phyloP scores from a whole-genome alignment of 345 rosid species.

The Acer yangbiense region DNA sequence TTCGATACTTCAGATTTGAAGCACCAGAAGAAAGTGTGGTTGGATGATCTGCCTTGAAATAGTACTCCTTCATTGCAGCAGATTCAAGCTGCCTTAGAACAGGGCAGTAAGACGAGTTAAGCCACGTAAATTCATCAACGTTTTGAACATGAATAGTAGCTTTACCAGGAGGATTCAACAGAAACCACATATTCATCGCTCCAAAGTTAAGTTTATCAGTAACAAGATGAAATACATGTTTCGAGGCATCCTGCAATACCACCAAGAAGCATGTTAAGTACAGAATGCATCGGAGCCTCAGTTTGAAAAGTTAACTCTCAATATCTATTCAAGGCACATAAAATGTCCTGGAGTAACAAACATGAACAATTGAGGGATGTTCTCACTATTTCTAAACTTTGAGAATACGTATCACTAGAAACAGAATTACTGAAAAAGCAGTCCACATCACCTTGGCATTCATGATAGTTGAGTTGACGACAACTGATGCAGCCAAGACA shows the following conservation, averaged over 20 bases:
- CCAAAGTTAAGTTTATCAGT: constrained; percentile 93
- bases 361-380: not conserved
- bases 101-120: constrained; percentile 95
- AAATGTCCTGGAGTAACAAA: not conserved
- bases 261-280: constrained; percentile 16
- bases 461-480: constrained; percentile 90
- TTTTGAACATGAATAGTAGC: constrained; percentile 97
- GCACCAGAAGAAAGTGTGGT: constrained; percentile 74
- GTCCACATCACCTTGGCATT: constrained; percentile 80
- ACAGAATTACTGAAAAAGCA: constrained; percentile 10
- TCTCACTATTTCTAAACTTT: not conserved
- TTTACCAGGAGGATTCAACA: constrained; percentile 89
- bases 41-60: constrained; percentile 96
- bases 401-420: not conserved
- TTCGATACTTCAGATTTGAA: constrained; percentile 91
- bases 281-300: constrained; percentile 14
- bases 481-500: constrained; percentile 99
- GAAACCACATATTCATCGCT: constrained; percentile 99
- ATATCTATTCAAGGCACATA: not conserved
- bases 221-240: constrained; percentile 96
- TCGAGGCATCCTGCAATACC: constrained; percentile 81
- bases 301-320: constrained; percentile 6
- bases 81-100: constrained; percentile 95
- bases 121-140: constrained; percentile 98
- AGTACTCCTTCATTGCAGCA: constrained; percentile 92